These are phyloP conservation scores for Thraustochytrium sp. DNA, from an alignment of 352 stramenopile species.

Conservation along the genomic window DNA sequence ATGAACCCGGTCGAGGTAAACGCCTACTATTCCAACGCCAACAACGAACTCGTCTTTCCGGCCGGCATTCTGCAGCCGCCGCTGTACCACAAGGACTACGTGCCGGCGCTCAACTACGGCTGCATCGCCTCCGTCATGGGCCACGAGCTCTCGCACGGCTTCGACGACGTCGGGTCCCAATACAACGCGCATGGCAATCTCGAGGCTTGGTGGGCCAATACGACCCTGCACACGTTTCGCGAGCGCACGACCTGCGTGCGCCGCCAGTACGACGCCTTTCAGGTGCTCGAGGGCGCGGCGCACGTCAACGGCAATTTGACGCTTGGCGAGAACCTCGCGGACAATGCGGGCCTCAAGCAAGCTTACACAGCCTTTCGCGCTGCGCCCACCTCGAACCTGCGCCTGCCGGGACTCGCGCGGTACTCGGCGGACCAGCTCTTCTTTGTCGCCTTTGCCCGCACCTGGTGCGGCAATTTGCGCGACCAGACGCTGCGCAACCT, in stretches of 20 bases:
- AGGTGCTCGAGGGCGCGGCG: conserved; percentile 52
- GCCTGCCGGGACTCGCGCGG: not conserved
- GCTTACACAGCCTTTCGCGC: conserved; percentile 27
- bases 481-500: conserved; percentile 56
- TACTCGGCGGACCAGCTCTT: conserved; percentile 55
- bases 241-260: not conserved
- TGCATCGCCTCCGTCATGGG: conserved; percentile 84
- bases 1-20: conserved; percentile 44
- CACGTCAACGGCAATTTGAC: conserved; percentile 79
- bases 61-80: conserved; percentile 87
- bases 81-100: conserved; percentile 74
- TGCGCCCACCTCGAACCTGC: not conserved
- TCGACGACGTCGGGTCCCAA: conserved; percentile 82
- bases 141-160: conserved; percentile 91
- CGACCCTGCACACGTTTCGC: conserved; percentile 20
- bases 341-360: conserved; percentile 49
- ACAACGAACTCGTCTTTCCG: conserved; percentile 89
- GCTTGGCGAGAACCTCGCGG: conserved; percentile 81
- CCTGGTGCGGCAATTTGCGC: conserved; percentile 61
- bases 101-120: conserved; percentile 83
- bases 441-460: conserved; percentile 64
- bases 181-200: conserved; percentile 79
- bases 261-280: conserved; percentile 52
- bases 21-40: conserved; percentile 58
- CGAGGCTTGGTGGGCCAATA: conserved; percentile 77